Conservation (phyloP, 352 stramenopile species). For the Nothophytophthora sp. region DNA sequence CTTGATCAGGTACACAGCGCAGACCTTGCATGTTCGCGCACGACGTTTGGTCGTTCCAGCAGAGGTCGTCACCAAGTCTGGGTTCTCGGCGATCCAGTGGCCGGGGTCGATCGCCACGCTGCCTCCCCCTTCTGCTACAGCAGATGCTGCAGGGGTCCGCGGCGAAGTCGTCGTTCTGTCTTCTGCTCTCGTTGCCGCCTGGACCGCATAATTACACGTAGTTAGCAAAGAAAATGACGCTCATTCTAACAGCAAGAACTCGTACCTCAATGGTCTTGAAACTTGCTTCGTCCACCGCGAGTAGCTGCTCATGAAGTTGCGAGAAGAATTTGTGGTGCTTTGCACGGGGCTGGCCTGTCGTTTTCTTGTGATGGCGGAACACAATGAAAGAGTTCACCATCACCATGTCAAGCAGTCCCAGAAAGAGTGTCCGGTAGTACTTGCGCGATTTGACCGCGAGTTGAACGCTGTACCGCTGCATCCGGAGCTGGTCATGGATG, state of each 20-base stretch:
- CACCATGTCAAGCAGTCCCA: constrained; percentile 10
- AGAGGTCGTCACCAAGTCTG: neutral
- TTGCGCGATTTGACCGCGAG: constrained; percentile 2
- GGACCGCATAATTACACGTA: too few relatives aligned
- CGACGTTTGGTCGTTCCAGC: neutral
- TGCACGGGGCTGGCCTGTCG: neutral
- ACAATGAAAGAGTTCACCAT: constrained; percentile 15
- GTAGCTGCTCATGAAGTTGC: constrained; percentile 2
- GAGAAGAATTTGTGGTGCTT: neutral
- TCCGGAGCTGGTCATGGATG: constrained; percentile 15
- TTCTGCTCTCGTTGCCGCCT: too few relatives aligned
- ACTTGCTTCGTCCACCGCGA: too few relatives aligned
- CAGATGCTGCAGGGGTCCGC: too few relatives aligned
- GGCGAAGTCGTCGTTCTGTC: too few relatives aligned
- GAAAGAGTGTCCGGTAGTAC: constrained; percentile 11
- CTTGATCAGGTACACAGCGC: neutral
- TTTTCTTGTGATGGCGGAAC: too few relatives aligned
- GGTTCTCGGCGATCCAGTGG: neutral
- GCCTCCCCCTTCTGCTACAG: too few relatives aligned
- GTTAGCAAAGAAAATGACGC: too few relatives aligned
- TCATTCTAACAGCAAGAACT: too few relatives aligned
- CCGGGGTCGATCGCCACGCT: too few relatives aligned
- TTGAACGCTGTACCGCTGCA: constrained; percentile 9
- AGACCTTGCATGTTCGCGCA: neutral
- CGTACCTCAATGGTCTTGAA: too few relatives aligned